Percentiles rank a stretch among this genome's conserved stretches.
phyloP scores from a whole-genome alignment of 192 early-diverging fungal species.

The Coemansia sp. region DNA sequence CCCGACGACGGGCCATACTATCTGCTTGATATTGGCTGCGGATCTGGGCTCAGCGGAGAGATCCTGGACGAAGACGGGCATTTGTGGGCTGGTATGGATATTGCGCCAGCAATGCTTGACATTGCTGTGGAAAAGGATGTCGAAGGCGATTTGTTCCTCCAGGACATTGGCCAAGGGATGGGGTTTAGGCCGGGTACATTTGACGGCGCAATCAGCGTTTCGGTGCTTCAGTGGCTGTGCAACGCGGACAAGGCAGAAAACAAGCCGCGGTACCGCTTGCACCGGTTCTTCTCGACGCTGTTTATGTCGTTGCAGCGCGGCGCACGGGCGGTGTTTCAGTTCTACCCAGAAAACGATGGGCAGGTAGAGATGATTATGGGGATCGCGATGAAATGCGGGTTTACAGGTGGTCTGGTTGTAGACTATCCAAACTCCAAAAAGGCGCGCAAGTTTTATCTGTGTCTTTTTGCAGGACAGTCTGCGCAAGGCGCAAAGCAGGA shows the following conservation, averaged over 20 bases:
- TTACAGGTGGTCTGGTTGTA: conserved; percentile 92
- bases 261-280: conserved; percentile 78
- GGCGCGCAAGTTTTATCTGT: conserved; percentile 96
- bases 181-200: conserved; percentile 94
- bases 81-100: conserved; percentile 96
- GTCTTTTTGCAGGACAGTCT: conserved; percentile 90
- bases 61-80: conserved; percentile 95
- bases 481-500: conserved; percentile 38
- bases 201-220: conserved; percentile 94
- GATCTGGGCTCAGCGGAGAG: conserved; percentile 94
- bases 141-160: conserved; percentile 92
- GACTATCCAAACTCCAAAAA: conserved; percentile 97
- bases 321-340: conserved; percentile 95
- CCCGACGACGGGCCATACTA: conserved; percentile 71
- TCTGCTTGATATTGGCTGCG: conserved; percentile 96
- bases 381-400: conserved; percentile 87
- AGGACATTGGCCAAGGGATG: conserved; percentile 95
- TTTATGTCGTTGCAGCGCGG: conserved; percentile 87
- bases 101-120: conserved; percentile 91
- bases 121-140: conserved; percentile 91
- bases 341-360: conserved; percentile 95
- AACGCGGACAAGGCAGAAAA: conserved; percentile 95
- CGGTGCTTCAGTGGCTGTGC: conserved; percentile 97
- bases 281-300: conserved; percentile 89
- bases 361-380: conserved; percentile 93